These are phyloP conservation scores for Colletotrichum higginsianum DNA, from an alignment of 2,329 filamentous ascomycete species.

Conservation along the genomic window DNA sequence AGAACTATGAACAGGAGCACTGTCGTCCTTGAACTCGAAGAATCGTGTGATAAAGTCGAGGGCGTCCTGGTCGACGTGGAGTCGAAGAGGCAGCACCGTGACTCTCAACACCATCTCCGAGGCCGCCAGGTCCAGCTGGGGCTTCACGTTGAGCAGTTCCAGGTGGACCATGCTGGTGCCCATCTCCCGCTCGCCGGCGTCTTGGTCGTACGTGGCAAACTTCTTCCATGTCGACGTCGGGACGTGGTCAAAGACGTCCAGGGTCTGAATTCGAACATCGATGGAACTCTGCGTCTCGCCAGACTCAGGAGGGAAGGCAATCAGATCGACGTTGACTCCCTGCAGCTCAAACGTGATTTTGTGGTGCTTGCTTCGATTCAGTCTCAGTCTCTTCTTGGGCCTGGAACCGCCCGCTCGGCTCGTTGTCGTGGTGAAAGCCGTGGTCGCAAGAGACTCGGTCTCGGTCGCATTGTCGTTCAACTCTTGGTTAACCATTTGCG, in stretches of 20 bases:
- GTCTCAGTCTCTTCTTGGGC: conserved; percentile 72
- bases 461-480: conserved; percentile 90
- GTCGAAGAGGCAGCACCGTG: conserved; percentile 84
- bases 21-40: conserved; percentile 96
- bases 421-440: conserved; percentile 74
- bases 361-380: conserved; percentile 89
- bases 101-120: conserved; percentile 90
- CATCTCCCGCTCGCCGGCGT: conserved; percentile 88
- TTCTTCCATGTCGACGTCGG: conserved; percentile 98
- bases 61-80: conserved; percentile 98
- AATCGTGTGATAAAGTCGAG: conserved; percentile 97
- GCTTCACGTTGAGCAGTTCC: conserved; percentile 89
- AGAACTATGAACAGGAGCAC: conserved; percentile 66
- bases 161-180: conserved; percentile 91
- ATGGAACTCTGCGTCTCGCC: conserved; percentile 91
- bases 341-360: conserved; percentile 96
- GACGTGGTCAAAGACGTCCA: conserved; percentile 95
- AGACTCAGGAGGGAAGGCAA: conserved; percentile 81
- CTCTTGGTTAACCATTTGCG: conserved; percentile 87
- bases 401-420: conserved; percentile 62
- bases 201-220: conserved; percentile 93
- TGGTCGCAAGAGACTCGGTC: conserved; percentile 89
- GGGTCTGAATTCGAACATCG: conserved; percentile 83
- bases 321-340: conserved; percentile 85
- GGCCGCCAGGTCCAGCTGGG: conserved; percentile 85